Evolutionary conservation across 129 eudicot genomes (phyloP).

Genomic region (Flaveria linearis): DNA sequence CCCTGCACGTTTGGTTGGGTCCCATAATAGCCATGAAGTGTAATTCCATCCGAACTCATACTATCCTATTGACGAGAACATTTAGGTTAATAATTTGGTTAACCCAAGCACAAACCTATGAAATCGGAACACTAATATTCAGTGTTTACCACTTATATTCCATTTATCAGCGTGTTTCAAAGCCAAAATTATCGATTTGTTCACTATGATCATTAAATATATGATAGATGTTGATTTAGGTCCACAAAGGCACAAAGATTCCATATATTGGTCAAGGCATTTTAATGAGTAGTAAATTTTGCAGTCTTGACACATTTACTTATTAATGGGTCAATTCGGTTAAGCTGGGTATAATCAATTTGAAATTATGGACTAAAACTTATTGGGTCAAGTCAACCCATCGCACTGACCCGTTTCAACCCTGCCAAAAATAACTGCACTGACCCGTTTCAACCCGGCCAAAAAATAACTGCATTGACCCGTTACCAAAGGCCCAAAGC

Average conservation of each 20-base stretch:
- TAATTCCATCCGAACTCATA: slow-evolving; percentile 44
- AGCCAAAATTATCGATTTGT: too few species aligned
- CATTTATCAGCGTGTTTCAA: not conserved
- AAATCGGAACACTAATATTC: not conserved
- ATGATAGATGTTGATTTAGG: not conserved
- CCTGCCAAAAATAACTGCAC: not conserved
- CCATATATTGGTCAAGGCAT: not conserved
- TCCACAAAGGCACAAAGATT: not conserved
- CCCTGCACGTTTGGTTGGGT: slow-evolving; percentile 47
- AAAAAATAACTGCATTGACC: not conserved
- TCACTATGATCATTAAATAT: not conserved
- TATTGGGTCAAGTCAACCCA: not conserved
- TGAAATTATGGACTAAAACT: too few species aligned
- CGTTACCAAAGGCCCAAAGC: not conserved
- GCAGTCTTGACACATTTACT: not conserved
- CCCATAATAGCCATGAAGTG: slow-evolving; percentile 49
- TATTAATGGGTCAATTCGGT: not conserved
- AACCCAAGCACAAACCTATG: not conserved
- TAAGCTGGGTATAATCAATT: too few species aligned
- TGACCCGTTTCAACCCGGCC: not conserved
- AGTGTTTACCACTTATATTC: not conserved
- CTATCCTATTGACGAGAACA: slow-evolving; percentile 36
- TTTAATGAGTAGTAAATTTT: not conserved
- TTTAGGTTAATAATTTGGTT: not conserved
- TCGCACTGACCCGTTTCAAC: not conserved